These are phyloP conservation scores for Senna siamea DNA, from an alignment of 306 rosid genomes.

Conservation along the genomic window DNA sequence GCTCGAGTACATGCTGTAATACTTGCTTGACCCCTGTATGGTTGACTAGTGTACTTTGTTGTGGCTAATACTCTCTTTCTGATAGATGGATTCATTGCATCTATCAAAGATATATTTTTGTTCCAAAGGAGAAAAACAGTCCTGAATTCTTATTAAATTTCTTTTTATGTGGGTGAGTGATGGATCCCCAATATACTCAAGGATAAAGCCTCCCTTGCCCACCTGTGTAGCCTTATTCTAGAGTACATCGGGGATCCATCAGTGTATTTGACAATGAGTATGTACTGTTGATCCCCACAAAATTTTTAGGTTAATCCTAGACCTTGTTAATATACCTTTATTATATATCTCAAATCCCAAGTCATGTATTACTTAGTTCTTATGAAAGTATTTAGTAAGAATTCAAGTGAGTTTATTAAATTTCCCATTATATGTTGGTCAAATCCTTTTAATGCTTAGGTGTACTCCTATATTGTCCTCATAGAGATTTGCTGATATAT, in stretches of 20 bases:
- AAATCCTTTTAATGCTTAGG: slow-evolving; percentile 22
- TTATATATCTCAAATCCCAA: no score
- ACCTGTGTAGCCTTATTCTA: no score
- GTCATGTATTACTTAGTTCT: no score
- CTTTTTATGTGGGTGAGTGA: no score
- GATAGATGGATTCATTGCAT: not conserved
- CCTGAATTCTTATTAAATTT: no score
- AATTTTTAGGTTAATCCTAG: not conserved
- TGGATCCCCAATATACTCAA: no score
- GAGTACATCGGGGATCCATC: no score
- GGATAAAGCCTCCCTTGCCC: no score
- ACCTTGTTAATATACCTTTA: not conserved
- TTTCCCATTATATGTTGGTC: slow-evolving; percentile 4
- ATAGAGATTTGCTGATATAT: not conserved
- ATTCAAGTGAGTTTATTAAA: not conserved
- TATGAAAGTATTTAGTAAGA: no score
- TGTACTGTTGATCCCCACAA: not conserved
- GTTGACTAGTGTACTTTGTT: not conserved
- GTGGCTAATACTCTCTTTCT: not conserved
- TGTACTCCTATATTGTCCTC: slow-evolving; percentile 18
- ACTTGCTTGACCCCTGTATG: slow-evolving; percentile 15
- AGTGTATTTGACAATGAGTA: not conserved
- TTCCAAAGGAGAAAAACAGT: no score
- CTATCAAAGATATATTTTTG: no score
- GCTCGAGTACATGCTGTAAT: slow-evolving; percentile 3